These are phyloP conservation scores for Hyaloscypha finlandica DNA, from an alignment of 495 filamentous ascomycete genomes.

Conservation along the genomic window DNA sequence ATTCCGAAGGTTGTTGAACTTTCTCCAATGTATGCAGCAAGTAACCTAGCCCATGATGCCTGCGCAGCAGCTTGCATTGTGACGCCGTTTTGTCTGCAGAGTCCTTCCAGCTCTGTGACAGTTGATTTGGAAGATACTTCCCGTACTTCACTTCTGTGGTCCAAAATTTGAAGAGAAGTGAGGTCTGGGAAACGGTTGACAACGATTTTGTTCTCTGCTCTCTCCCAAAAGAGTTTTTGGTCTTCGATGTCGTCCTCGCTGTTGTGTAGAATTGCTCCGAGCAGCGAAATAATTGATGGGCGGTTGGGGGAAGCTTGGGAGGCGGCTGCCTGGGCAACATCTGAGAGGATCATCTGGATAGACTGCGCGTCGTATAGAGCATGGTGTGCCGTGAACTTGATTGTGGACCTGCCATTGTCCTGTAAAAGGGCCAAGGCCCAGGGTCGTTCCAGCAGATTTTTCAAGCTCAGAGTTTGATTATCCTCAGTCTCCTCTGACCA, in stretches of 20 bases:
- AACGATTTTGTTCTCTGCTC: constrained; percentile 49
- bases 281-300: constrained; percentile 39
- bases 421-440: constrained; percentile 48
- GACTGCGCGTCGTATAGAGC: constrained; percentile 79
- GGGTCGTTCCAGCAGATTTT: constrained; percentile 32
- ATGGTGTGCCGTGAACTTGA: constrained; percentile 65
- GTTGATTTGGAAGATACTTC: constrained; percentile 42
- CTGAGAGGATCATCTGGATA: constrained; percentile 58
- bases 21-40: constrained; percentile 74
- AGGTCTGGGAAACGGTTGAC: constrained; percentile 69
- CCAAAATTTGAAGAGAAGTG: constrained; percentile 55
- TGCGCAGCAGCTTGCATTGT: constrained; percentile 72
- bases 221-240: constrained; percentile 62
- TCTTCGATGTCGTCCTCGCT: constrained; percentile 36
- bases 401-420: constrained; percentile 19
- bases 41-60: constrained; percentile 70
- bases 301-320: constrained; percentile 28
- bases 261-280: constrained; percentile 55
- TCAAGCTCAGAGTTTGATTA: background rate
- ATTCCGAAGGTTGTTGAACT: constrained; percentile 67
- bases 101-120: constrained; percentile 49
- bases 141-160: constrained; percentile 39
- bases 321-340: constrained; percentile 48
- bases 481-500: constrained; percentile 32
- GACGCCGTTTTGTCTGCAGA: constrained; percentile 54